Percentiles rank a stretch among this genome's conserved stretches.
Conservation (phyloP, 192 early-diverging fungal genomes). For the Rhizoclosmatium globosum region DNA sequence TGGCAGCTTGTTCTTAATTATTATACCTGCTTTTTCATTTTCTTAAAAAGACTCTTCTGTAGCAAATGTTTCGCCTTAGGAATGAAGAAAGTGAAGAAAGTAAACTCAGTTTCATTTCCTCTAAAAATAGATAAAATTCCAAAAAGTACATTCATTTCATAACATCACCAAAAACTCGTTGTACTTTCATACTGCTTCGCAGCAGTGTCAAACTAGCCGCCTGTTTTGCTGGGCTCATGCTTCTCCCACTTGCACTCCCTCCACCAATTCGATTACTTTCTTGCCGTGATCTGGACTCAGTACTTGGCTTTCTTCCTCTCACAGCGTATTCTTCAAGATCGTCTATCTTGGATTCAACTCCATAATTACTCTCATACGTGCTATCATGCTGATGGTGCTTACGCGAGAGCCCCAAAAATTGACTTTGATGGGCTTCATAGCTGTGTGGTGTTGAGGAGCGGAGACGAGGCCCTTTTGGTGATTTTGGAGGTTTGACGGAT, state of each 20-base stretch:
- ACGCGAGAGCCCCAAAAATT: background rate
- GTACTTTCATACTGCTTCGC: slow-evolving; percentile 54
- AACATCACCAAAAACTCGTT: slow-evolving; percentile 45
- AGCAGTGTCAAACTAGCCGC: slow-evolving; percentile 49
- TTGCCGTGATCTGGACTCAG: background rate
- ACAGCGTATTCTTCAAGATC: background rate
- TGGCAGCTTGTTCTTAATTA: too few relatives aligned
- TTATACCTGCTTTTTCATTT: too few relatives aligned
- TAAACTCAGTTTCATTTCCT: too few relatives aligned
- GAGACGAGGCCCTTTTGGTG: background rate
- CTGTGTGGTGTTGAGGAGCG: background rate
- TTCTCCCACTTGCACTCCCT: slow-evolving; percentile 5
- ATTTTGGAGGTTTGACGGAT: background rate
- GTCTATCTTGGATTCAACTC: background rate
- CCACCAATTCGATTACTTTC: background rate
- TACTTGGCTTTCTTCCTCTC: background rate
- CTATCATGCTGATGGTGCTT: background rate
- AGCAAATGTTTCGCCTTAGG: too few relatives aligned
- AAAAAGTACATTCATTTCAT: background rate
- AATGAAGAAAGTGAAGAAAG: too few relatives aligned
- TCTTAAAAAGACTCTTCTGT: too few relatives aligned
- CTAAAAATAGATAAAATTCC: too few relatives aligned
- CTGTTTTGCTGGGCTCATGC: slow-evolving; percentile 39
- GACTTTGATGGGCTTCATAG: slow-evolving; percentile 15
- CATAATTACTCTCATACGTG: background rate